phyloP scores from a whole-genome alignment of 345 rosid species.

The Populus deltoides region DNA sequence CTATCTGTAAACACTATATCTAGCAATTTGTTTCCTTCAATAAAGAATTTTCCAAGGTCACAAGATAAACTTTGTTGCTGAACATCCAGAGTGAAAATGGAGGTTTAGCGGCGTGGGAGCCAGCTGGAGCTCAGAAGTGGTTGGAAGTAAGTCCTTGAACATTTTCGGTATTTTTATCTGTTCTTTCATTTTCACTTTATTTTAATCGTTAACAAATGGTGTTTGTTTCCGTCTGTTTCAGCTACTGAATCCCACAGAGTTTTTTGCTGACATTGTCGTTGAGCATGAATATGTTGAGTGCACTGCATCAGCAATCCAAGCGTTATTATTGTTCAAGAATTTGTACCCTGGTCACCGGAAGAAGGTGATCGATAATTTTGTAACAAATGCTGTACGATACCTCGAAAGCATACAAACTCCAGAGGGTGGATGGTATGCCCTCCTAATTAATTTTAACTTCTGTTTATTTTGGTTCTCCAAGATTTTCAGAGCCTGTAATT shows the following conservation, averaged over 20 bases:
- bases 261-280: conserved; percentile 29
- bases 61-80: background rate
- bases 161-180: background rate
- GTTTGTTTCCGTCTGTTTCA: conserved; percentile 1
- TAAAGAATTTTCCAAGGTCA: no score
- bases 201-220: background rate
- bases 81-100: conserved; percentile 32
- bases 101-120: conserved; percentile 43
- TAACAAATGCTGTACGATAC: conserved; percentile 34
- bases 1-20: background rate
- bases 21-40: no score
- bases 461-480: background rate
- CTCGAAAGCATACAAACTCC: conserved; percentile 40
- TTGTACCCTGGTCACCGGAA: conserved; percentile 43
- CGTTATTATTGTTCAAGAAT: conserved; percentile 30
- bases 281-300: conserved; percentile 48
- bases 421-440: conserved; percentile 53
- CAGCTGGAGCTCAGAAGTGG: conserved; percentile 28
- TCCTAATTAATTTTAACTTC: no score
- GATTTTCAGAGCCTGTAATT: background rate
- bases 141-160: conserved; percentile 21
- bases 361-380: conserved; percentile 45
- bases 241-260: conserved; percentile 56
- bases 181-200: no score
- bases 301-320: conserved; percentile 31